Conservation (phyloP, 2,329 filamentous ascomycete species). For the Amphichorda felina region DNA sequence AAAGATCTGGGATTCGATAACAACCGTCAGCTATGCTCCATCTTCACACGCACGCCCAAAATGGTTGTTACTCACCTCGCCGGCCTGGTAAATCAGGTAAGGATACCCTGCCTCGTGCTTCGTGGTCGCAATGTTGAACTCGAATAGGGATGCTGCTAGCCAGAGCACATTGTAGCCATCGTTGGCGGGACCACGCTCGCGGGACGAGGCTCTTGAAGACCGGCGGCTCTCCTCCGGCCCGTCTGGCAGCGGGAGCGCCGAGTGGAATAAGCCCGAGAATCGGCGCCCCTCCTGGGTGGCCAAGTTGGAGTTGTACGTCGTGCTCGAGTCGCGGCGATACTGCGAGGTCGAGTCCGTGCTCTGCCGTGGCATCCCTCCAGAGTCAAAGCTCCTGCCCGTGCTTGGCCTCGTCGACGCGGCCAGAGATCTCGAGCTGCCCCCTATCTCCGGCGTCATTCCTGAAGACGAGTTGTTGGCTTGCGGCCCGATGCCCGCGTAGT, state of each 20-base stretch:
- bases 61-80: slow-evolving; percentile 51
- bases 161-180: slow-evolving; percentile 68
- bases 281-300: slow-evolving; percentile 36
- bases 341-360: slow-evolving; percentile 38
- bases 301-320: slow-evolving; percentile 38
- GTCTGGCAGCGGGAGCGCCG: slow-evolving; percentile 72
- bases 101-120: slow-evolving; percentile 91
- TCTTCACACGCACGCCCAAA: background rate
- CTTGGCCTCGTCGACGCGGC: slow-evolving; percentile 38
- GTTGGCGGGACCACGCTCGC: slow-evolving; percentile 39
- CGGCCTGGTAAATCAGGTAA: slow-evolving; percentile 89
- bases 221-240: slow-evolving; percentile 38
- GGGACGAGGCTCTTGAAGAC: slow-evolving; percentile 47
- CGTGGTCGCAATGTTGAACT: slow-evolving; percentile 91
- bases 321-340: slow-evolving; percentile 40
- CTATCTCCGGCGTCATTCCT: slow-evolving; percentile 43
- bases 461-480: slow-evolving; percentile 30
- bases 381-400: slow-evolving; percentile 49
- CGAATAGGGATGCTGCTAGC: slow-evolving; percentile 85
- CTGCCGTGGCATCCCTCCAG: slow-evolving; percentile 34
- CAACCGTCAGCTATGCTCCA: too few species aligned
- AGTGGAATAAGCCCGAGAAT: slow-evolving; percentile 73
- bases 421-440: slow-evolving; percentile 34
- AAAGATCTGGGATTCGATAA: slow-evolving; percentile 48
- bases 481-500: slow-evolving; percentile 25